Conservation (phyloP, 805 yeast genomes). For the Yamadazyma endophytica region DNA sequence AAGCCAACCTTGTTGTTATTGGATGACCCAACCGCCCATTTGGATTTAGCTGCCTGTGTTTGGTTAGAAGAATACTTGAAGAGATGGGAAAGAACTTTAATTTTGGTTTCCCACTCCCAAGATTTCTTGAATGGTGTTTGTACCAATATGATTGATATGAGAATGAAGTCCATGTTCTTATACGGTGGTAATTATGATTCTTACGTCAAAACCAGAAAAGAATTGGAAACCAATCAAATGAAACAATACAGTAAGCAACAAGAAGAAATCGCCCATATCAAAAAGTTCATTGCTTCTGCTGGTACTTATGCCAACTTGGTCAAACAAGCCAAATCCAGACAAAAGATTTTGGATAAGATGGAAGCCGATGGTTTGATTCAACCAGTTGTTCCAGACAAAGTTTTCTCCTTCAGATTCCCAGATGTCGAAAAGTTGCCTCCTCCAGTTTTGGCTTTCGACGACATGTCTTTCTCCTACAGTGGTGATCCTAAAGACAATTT, state of each 20-base stretch:
- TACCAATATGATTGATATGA: conserved; percentile 97
- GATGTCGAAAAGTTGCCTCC: conserved; percentile 97
- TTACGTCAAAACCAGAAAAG: conserved; percentile 89
- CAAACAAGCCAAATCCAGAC: conserved; percentile 98
- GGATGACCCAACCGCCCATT: conserved; percentile 99
- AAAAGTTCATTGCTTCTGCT: conserved; percentile 98
- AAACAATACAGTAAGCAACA: conserved; percentile 96
- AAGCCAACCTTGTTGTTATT: conserved; percentile 91
- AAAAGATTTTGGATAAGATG: conserved; percentile 99
- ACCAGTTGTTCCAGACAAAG: conserved; percentile 89
- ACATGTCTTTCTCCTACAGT: conserved; percentile 87
- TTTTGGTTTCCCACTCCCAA: conserved; percentile 95
- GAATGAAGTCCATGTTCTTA: conserved; percentile 65
- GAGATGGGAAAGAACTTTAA: conserved; percentile 88
- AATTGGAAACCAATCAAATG: conserved; percentile 95
- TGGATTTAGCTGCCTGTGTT: conserved; percentile 98
- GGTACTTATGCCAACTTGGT: conserved; percentile 99
- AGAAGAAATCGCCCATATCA: conserved; percentile 97
- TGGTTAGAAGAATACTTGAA: conserved; percentile 98
- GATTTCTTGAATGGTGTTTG: conserved; percentile 99
- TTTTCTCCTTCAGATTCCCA: conserved; percentile 90
- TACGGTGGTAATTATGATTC: conserved; percentile 99
- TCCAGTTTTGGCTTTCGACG: conserved; percentile 95
- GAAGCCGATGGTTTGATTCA: conserved; percentile 97
- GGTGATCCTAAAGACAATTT: conserved; percentile 79